Conservation (phyloP, 306 rosid species). For the Castanea sativa region DNA sequence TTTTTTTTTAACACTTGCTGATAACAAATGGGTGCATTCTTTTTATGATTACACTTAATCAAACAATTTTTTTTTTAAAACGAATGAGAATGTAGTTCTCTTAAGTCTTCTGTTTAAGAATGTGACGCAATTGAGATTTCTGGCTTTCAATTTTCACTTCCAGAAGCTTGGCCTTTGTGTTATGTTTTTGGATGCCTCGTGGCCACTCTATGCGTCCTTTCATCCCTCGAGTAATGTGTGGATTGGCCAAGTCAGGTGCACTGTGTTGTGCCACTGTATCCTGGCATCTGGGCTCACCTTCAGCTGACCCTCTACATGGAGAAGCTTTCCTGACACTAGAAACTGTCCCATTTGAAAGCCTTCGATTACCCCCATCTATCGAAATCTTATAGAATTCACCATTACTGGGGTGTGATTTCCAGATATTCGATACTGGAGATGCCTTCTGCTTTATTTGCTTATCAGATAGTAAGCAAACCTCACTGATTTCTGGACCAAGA, state of each 20-base stretch:
- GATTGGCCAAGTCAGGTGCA: conserved; percentile 34
- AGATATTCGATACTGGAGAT: conserved; percentile 16
- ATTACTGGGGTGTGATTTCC: conserved; percentile 8
- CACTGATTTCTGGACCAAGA: conserved; percentile 9
- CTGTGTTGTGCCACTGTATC: conserved; percentile 19
- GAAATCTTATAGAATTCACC: background rate
- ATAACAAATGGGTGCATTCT: background rate
- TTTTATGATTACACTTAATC: background rate
- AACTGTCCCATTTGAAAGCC: conserved; percentile 19
- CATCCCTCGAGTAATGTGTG: conserved; percentile 66
- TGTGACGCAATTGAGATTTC: conserved; percentile 51
- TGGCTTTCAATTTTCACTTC: conserved; percentile 55
- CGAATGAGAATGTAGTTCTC: background rate
- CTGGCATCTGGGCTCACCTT: conserved; percentile 19
- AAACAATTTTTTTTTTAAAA: background rate
- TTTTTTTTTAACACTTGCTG: too few species aligned
- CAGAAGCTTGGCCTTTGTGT: conserved; percentile 35
- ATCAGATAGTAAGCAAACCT: conserved; percentile 2
- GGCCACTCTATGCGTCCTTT: conserved; percentile 69
- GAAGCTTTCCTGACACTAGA: conserved; percentile 10
- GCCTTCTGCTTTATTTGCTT: conserved; percentile 16
- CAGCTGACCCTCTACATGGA: conserved; percentile 3
- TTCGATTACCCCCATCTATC: conserved; percentile 7
- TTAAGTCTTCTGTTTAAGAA: conserved; percentile 40
- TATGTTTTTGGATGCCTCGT: conserved; percentile 30